A percentile compares a stretch with the other conserved stretches of the same genome.
phyloP scores from a whole-genome alignment of 352 stramenopile species.

The Phytophthora multivora region DNA sequence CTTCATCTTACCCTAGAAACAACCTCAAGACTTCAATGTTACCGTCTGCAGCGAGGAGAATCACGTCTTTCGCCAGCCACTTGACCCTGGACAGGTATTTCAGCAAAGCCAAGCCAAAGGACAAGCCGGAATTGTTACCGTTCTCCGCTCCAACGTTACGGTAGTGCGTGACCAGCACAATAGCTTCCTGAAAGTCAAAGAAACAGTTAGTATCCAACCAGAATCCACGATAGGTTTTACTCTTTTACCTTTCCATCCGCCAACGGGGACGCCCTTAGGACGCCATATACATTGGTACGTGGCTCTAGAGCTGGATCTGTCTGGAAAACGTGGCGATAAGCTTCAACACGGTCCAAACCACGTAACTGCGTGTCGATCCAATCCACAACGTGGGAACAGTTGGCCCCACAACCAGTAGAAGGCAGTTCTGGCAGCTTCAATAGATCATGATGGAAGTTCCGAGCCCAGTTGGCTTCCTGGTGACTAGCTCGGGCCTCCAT shows the following conservation, averaged over 20 bases:
- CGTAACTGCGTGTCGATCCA: conserved; percentile 69
- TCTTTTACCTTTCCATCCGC: conserved; percentile 69
- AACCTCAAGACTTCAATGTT: not conserved
- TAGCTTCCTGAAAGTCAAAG: conserved; percentile 39
- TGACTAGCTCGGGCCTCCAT: conserved; percentile 56
- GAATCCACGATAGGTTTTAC: not conserved
- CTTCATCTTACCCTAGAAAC: not conserved
- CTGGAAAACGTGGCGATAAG: conserved; percentile 61
- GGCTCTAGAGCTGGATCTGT: conserved; percentile 8
- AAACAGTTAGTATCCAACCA: not conserved
- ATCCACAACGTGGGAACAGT: conserved; percentile 53
- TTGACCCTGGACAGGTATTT: conserved; percentile 61
- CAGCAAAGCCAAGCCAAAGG: conserved; percentile 64
- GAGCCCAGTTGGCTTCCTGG: conserved; percentile 38
- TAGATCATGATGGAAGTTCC: conserved; percentile 44
- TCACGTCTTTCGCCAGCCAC: conserved; percentile 87
- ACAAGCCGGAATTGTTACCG: conserved; percentile 56
- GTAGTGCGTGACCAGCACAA: conserved; percentile 77
- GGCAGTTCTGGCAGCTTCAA: conserved; percentile 40
- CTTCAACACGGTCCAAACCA: conserved; percentile 59
- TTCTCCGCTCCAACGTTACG: conserved; percentile 51
- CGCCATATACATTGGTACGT: conserved; percentile 78
- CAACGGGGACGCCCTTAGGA: conserved; percentile 73
- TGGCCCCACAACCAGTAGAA: conserved; percentile 39
- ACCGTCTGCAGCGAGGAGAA: conserved; percentile 81